A percentile compares a stretch with the other conserved stretches of the same genome.
Evolutionary conservation across 75 land plant genomes (phyloP).

Genomic region (Pseudotsuga menziesii): DNA sequence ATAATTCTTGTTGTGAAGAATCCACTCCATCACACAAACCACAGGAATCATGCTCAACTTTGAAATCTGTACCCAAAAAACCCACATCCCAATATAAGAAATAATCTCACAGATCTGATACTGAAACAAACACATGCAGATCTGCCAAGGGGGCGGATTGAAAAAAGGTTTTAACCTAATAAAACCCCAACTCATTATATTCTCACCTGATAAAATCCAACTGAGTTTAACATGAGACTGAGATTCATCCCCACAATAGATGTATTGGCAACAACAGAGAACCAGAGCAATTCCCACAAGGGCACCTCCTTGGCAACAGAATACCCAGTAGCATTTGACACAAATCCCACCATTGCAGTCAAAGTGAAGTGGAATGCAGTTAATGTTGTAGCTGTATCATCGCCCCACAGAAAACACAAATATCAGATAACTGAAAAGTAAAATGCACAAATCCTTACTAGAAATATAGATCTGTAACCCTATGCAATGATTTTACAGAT

Average conservation of each 20-base stretch:
- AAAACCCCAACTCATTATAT: not conserved
- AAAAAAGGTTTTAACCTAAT: not conserved
- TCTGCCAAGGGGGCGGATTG: not conserved
- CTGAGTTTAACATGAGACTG: conserved; percentile 68
- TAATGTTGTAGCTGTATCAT: conserved; percentile 51
- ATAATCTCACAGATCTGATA: not conserved
- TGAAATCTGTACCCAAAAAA: conserved; percentile 38
- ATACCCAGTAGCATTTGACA: conserved; percentile 29
- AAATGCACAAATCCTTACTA: not conserved
- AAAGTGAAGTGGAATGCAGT: conserved; percentile 56
- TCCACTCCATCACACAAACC: conserved; percentile 56
- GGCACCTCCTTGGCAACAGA: conserved; percentile 32
- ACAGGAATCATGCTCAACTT: conserved; percentile 71
- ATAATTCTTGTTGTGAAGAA: conserved; percentile 43
- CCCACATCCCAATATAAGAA: not conserved
- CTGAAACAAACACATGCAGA: not conserved
- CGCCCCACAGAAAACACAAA: no score
- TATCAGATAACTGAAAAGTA: not conserved
- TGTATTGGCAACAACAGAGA: conserved; percentile 51
- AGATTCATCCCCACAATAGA: conserved; percentile 72
- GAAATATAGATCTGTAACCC: not conserved
- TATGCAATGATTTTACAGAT: no score
- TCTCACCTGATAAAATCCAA: conserved; percentile 62
- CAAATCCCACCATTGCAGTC: conserved; percentile 45
- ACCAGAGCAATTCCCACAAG: conserved; percentile 48